Conservation (phyloP, 1,284 basidiomycete genomes). For the Melampsora americana region DNA sequence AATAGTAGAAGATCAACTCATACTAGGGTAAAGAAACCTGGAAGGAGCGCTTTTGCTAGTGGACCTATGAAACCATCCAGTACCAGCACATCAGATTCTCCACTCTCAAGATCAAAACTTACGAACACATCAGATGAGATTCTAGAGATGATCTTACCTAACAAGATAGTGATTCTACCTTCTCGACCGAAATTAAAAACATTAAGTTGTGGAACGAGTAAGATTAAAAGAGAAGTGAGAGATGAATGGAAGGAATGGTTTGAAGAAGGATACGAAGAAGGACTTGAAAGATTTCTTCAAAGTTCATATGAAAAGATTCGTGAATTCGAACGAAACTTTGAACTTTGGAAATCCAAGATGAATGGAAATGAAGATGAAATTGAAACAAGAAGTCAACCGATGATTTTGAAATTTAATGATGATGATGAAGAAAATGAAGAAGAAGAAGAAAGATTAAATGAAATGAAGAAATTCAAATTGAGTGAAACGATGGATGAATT, state of each 20-base stretch:
- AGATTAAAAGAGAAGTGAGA: neutral
- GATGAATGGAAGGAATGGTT: neutral
- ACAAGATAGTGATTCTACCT: conserved; percentile 20
- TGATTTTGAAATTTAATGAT: neutral
- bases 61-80: neutral
- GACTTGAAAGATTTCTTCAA: neutral
- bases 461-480: neutral
- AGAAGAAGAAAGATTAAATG: neutral
- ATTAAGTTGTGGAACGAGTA: conserved; percentile 14
- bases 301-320: neutral
- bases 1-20: neutral
- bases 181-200: neutral
- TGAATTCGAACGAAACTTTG: neutral
- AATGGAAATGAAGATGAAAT: neutral
- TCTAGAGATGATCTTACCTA: neutral
- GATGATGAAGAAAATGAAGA: neutral
- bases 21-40: conserved; percentile 1
- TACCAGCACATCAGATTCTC: neutral
- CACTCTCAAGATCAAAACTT: neutral
- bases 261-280: neutral
- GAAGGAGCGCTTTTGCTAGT: conserved; percentile 37
- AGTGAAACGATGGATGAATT: neutral
- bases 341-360: conserved; percentile 17
- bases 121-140: neutral
- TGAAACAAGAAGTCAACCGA: neutral